Conservation (phyloP, 2,329 filamentous ascomycete genomes). For the Diplocarpon mali region DNA sequence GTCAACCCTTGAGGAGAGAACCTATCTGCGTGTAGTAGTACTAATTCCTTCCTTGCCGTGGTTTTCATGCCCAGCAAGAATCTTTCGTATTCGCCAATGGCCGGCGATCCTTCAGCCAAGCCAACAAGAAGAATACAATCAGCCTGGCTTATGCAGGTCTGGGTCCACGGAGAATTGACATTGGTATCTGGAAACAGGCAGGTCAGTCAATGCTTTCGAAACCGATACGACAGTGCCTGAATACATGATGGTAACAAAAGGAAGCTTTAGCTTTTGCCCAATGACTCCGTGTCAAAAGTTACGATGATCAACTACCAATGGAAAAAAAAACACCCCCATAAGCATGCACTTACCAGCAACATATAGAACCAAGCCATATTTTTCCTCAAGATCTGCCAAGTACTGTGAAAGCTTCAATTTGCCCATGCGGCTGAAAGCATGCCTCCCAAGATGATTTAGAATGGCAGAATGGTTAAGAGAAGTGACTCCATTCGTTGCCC, state of each 20-base stretch:
- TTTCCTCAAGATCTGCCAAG: conserved; percentile 90
- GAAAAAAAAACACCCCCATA: conserved; percentile 4
- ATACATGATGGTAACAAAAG: no score
- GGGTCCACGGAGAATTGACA: conserved; percentile 95
- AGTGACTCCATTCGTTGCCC: conserved; percentile 78
- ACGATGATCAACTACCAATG: conserved; percentile 33
- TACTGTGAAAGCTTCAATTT: conserved; percentile 95
- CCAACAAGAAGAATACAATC: conserved; percentile 93
- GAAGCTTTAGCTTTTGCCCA: conserved; percentile 21
- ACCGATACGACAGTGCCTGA: no score
- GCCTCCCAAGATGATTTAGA: conserved; percentile 84
- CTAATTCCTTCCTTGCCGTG: conserved; percentile 84
- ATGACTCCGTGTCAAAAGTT: conserved; percentile 18
- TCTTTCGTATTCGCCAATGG: conserved; percentile 90
- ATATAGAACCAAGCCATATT: conserved; percentile 90
- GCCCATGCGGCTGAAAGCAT: conserved; percentile 95
- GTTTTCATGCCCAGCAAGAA: conserved; percentile 97
- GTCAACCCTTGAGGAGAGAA: conserved; percentile 81
- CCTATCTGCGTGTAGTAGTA: conserved; percentile 78
- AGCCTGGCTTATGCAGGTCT: conserved; percentile 93
- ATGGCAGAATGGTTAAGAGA: conserved; percentile 90
- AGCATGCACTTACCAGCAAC: conserved; percentile 56
- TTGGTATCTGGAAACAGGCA: conserved; percentile 57
- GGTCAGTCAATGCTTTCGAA: conserved; percentile 1
- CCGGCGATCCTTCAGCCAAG: conserved; percentile 77